Base-by-base conservation (phyloP, 371 early-diverging fungal genomes). In the Apophysomyces trapeziformis region DNA sequence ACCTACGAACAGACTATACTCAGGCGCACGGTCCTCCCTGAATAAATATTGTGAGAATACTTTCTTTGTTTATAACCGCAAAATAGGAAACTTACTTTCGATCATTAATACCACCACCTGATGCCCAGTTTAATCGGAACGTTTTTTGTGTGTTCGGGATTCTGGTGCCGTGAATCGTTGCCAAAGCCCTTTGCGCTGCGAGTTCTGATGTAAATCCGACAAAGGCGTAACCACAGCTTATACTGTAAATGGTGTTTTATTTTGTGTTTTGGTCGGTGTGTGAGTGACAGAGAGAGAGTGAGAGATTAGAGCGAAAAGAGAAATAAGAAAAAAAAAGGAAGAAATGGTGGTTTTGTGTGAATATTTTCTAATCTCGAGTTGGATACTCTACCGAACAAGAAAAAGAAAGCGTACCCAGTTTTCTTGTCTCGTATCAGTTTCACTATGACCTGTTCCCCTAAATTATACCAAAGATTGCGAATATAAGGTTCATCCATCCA, bases 81-180 rank as follows among this genome's bases (percentile, higher is more conserved):
- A 26, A 26, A 26, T 26, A 26, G 2, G 32, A 57, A 21, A 43
- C 68, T 56, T 78, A 79, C 80, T 78, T 82, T 70, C 70, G 71
- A 64, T 79, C 79, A 46, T 60, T 76, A 37, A 81, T 71, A 44
- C 85, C 89, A 46, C 89, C 91, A 39, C 95, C 95, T 6, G 90
- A 83, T 16, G 96, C 94, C 95, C 95, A 95, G 79, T 97, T 97
- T 45, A 97, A 86, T 57, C 90, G 88, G 83, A 96, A 96, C n/a
- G 83, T 68, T 41, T 87, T 85, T 69, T 86, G 82, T 13, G 94
- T 88, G 63, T 87, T 88, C 13, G 95, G 95, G 63, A 97, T 93
- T 58, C 82, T 65, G 16, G 88, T 78, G n/a, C 95, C 95, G 75
- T 95, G 93, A 64, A 92, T 72, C 6, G 83, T 83, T 9, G 73